Evolutionary conservation across 1,284 basidiomycete species (phyloP).

Genomic region (Boletus calvinii): DNA sequence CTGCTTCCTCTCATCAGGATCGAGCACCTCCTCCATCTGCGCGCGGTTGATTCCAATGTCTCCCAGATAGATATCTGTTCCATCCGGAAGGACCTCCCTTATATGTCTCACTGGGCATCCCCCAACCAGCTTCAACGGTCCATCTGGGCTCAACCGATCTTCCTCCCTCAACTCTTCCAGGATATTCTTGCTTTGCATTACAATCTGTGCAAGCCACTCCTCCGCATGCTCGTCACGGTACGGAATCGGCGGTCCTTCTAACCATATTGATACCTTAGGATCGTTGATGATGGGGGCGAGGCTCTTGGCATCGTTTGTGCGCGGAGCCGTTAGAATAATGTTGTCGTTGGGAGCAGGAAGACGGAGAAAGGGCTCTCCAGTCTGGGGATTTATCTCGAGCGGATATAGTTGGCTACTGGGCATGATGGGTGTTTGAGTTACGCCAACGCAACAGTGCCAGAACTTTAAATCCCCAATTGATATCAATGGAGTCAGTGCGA

Average conservation of each 20-base stretch:
- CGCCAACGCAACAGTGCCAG: neutral
- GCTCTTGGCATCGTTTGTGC: slow-evolving; percentile 42
- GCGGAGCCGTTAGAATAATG: slow-evolving; percentile 60
- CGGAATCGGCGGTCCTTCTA: slow-evolving; percentile 50
- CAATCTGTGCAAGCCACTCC: slow-evolving; percentile 32
- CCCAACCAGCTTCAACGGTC: slow-evolving; percentile 34
- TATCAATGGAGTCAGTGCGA: neutral
- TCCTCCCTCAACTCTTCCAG: slow-evolving; percentile 40
- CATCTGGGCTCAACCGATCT: slow-evolving; percentile 24
- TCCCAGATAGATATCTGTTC: slow-evolving; percentile 42
- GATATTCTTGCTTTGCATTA: slow-evolving; percentile 27
- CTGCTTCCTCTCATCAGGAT: slow-evolving; percentile 30
- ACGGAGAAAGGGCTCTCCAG: slow-evolving; percentile 53
- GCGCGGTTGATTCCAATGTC: slow-evolving; percentile 37
- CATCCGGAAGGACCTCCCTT: slow-evolving; percentile 42
- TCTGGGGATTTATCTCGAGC: slow-evolving; percentile 43
- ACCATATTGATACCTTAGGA: slow-evolving; percentile 44
- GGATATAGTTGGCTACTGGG: slow-evolving; percentile 36
- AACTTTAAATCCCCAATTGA: neutral
- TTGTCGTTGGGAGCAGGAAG: slow-evolving; percentile 46
- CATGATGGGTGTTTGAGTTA: slow-evolving; percentile 19
- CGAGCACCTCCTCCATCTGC: slow-evolving; percentile 35
- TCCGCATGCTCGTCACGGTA: slow-evolving; percentile 46
- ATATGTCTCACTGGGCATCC: slow-evolving; percentile 41
- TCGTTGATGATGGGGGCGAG: slow-evolving; percentile 49